A percentile compares a stretch with the other conserved stretches of the same genome.
Conservation (phyloP, 2,329 filamentous ascomycete species). For the Alternaria arbusti region DNA sequence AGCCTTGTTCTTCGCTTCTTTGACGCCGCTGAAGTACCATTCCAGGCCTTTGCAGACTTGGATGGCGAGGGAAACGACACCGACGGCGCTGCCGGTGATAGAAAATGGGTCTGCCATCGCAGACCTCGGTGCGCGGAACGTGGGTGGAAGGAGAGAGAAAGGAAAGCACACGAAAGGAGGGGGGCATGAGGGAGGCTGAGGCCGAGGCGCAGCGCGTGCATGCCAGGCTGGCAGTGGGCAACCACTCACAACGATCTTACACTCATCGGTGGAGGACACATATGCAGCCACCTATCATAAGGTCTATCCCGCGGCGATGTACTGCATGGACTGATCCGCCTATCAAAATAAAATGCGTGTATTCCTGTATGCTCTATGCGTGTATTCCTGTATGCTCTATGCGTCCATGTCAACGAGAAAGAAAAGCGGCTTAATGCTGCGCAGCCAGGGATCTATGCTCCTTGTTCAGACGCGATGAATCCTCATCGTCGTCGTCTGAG, state of each 20-base stretch:
- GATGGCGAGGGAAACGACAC: background rate
- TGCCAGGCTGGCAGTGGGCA: background rate
- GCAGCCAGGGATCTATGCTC: conserved; percentile 27
- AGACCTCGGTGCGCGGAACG: fast-evolving
- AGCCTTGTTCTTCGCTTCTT: background rate
- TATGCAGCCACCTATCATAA: background rate
- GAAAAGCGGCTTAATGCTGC: conserved; percentile 14
- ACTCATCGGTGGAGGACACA: background rate
- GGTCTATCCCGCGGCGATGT: background rate
- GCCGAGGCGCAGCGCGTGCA: background rate
- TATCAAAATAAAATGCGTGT: background rate
- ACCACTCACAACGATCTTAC: background rate
- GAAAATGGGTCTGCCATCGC: background rate
- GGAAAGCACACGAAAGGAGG: fast-evolving
- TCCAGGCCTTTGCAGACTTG: background rate
- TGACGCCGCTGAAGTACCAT: background rate
- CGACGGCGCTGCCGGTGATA: background rate
- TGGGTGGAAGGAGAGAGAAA: background rate
- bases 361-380: background rate
- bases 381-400: background rate
- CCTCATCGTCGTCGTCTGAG: conserved; percentile 78
- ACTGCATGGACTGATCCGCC: background rate
- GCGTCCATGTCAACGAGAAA: background rate
- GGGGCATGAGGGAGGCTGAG: background rate
- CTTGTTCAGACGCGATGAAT: conserved; percentile 27